phyloP scores from a whole-genome alignment of 805 yeast genomes.

The Starmerella geochares region DNA sequence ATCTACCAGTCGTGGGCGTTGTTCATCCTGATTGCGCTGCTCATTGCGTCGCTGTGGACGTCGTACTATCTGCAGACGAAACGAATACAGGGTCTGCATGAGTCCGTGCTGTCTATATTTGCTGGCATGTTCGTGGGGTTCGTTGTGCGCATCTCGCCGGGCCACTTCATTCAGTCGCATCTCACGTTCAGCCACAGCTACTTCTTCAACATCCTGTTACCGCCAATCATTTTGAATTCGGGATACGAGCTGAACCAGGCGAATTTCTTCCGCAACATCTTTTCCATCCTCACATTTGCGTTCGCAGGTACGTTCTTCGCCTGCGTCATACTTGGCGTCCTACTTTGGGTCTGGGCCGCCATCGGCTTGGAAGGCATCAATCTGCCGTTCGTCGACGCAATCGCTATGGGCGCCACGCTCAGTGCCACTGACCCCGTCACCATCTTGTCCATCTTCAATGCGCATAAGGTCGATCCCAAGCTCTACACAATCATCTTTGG shows the following conservation, averaged over 20 bases:
- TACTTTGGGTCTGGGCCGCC: constrained; percentile 80
- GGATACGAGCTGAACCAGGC: constrained; percentile 96
- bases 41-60: constrained; percentile 89
- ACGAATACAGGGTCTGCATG: constrained; percentile 91
- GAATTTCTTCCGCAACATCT: constrained; percentile 84
- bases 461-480: constrained; percentile 96
- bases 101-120: constrained; percentile 88
- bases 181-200: constrained; percentile 90
- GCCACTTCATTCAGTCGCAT: constrained; percentile 93
- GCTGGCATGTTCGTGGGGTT: constrained; percentile 95
- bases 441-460: constrained; percentile 87
- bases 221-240: constrained; percentile 91
- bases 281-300: constrained; percentile 85
- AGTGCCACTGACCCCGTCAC: constrained; percentile 99
- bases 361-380: constrained; percentile 80
- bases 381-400: constrained; percentile 90
- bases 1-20: constrained; percentile 96
- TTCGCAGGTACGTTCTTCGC: constrained; percentile 94
- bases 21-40: constrained; percentile 67
- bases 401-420: constrained; percentile 93
- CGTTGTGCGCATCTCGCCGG: constrained; percentile 81
- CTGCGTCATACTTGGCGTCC: constrained; percentile 80
- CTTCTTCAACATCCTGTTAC: constrained; percentile 85
- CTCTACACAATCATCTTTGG: constrained; percentile 95
- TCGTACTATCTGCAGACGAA: constrained; percentile 85